Evolutionary conservation across 768 basidiomycete genomes (phyloP).

Genomic region (Leccinellum rugosiceps): DNA sequence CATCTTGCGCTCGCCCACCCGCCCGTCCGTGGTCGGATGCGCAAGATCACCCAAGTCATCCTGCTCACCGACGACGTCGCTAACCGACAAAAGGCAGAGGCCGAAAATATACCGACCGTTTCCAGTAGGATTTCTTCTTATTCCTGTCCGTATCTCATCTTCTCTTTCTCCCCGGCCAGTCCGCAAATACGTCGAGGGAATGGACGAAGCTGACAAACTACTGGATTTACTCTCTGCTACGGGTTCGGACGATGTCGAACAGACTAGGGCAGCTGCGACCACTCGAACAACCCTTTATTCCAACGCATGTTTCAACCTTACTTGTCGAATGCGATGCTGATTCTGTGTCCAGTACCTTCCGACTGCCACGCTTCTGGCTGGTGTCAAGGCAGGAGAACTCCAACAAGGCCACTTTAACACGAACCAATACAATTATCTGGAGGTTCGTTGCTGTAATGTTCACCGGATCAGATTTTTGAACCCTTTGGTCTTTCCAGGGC

Average conservation of each 20-base stretch:
- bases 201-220: conserved; percentile 61
- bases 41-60: conserved; percentile 57
- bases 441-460: conserved; percentile 44
- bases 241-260: conserved; percentile 61
- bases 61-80: conserved; percentile 88
- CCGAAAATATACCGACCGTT: conserved; percentile 54
- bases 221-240: conserved; percentile 78
- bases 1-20: conserved; percentile 60
- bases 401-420: conserved; percentile 95
- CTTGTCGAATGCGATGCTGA: neutral
- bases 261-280: conserved; percentile 52
- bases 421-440: conserved; percentile 93
- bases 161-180: conserved; percentile 39
- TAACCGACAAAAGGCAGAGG: conserved; percentile 73
- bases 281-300: conserved; percentile 65
- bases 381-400: conserved; percentile 78
- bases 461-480: neutral
- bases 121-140: conserved; percentile 47
- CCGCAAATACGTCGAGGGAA: conserved; percentile 75
- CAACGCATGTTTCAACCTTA: conserved; percentile 48
- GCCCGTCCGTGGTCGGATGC: conserved; percentile 48
- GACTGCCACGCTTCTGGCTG: conserved; percentile 65
- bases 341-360: conserved; percentile 65
- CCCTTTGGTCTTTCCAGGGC: conserved; percentile 47
- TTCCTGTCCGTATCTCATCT: neutral